Conservation (phyloP, 2,329 filamentous ascomycete genomes). For the Exophiala phaeomuriformis region DNA sequence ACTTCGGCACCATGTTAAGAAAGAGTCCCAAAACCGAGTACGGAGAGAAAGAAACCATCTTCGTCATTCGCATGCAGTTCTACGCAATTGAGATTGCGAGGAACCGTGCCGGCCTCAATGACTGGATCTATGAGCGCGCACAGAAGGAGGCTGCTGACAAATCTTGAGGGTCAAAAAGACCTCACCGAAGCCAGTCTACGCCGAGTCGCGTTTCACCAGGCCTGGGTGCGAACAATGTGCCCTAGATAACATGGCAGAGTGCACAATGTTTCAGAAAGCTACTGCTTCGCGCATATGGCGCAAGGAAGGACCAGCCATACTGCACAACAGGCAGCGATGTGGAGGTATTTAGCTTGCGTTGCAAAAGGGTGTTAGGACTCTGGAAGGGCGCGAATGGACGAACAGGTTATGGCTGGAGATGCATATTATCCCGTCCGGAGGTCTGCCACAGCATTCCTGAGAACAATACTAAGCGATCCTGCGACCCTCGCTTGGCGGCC, state of each 20-base stretch:
- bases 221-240: no score
- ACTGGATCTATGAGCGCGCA: slow-evolving; percentile 89
- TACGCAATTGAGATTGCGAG: slow-evolving; percentile 70
- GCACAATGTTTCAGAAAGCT: no score
- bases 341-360: no score
- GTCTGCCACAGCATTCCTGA: slow-evolving; percentile 20
- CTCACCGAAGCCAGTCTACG: not conserved
- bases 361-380: no score
- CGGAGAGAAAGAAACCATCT: slow-evolving; percentile 81
- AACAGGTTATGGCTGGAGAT: not conserved
- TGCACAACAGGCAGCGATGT: no score
- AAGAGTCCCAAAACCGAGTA: slow-evolving; percentile 74
- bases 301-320: no score
- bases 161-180: slow-evolving; percentile 16
- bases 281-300: no score
- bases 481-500: slow-evolving; percentile 3
- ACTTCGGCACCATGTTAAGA: slow-evolving; percentile 92
- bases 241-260: no score
- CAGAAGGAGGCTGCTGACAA: slow-evolving; percentile 51
- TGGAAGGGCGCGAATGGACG: no score
- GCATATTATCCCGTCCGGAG: not conserved
- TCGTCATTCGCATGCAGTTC: slow-evolving; percentile 77
- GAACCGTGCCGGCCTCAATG: slow-evolving; percentile 83
- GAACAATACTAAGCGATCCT: slow-evolving; percentile 29
- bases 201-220: no score